Evolutionary conservation across 225 moss, liverwort and hornwort genomes (phyloP).

Genomic region (Sphagnum tenellum): DNA sequence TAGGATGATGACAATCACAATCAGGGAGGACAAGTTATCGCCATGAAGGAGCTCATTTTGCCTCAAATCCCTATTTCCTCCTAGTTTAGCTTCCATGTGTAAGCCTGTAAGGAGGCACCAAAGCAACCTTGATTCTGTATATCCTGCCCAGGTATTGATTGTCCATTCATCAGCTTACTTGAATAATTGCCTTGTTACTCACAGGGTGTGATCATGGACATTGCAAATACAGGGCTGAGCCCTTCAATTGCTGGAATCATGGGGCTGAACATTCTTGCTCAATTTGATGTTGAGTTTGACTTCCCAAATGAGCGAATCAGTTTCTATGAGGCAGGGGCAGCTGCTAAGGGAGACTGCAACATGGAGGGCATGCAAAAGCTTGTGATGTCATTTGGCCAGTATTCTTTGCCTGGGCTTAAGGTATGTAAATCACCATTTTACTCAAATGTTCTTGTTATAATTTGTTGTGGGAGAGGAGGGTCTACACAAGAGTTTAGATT

Average conservation of each 20-base stretch:
- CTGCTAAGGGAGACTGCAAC: slow-evolving; percentile 52
- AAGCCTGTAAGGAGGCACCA: too few relatives aligned
- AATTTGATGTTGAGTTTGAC: slow-evolving; percentile 93
- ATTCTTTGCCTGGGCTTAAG: slow-evolving; percentile 34
- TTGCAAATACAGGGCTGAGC: slow-evolving; percentile 72
- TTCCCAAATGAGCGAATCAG: slow-evolving; percentile 55
- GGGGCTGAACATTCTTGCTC: slow-evolving; percentile 73
- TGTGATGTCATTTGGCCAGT: slow-evolving; percentile 42
- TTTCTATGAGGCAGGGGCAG: slow-evolving; percentile 64
- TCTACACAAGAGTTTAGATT: too few relatives aligned
- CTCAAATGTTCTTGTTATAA: too few relatives aligned
- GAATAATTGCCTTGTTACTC: too few relatives aligned
- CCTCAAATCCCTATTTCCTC: too few relatives aligned
- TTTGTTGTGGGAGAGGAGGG: too few relatives aligned
- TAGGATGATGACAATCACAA: slow-evolving; percentile 18
- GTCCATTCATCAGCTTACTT: too few relatives aligned
- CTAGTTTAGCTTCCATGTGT: too few relatives aligned
- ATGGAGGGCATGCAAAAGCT: slow-evolving; percentile 70
- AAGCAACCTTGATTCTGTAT: too few relatives aligned
- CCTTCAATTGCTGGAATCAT: slow-evolving; percentile 75
- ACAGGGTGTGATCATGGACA: slow-evolving; percentile 86
- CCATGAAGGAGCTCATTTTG: too few relatives aligned
- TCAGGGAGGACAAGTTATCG: slow-evolving; percentile 6
- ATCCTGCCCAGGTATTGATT: too few relatives aligned
- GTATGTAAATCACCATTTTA: slow-evolving; percentile 4